Percentiles rank a stretch among this genome's conserved stretches.
Evolutionary conservation across 768 basidiomycete genomes (phyloP).

Genomic region (Lactarius vividus): DNA sequence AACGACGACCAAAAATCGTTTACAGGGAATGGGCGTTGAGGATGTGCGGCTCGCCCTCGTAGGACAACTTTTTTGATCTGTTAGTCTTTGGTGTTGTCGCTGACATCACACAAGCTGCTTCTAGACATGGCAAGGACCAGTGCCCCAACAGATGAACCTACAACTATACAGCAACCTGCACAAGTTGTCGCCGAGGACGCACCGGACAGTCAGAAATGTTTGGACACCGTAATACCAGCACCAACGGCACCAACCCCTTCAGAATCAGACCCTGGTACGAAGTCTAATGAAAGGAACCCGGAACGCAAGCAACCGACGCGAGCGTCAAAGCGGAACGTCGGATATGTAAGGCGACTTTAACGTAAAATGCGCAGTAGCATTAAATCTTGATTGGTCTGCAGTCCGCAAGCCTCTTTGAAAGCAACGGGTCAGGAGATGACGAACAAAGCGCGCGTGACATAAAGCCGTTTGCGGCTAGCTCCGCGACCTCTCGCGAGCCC

Average conservation of each 20-base stretch:
- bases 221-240: background rate
- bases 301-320: constrained; percentile 27
- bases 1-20: constrained; percentile 2
- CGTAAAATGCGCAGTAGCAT: background rate
- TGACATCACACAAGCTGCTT: constrained; percentile 20
- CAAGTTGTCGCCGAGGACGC: constrained; percentile 4
- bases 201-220: background rate
- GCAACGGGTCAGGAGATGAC: constrained; percentile 23
- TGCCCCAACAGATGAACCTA: constrained; percentile 6
- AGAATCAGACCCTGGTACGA: constrained; percentile 12
- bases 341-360: constrained; percentile 19
- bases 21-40: constrained; percentile 21
- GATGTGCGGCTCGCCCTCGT: constrained; percentile 27
- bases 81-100: background rate
- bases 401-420: constrained; percentile 19
- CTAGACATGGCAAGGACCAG: constrained; percentile 23
- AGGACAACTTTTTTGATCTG: background rate
- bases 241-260: background rate
- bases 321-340: constrained; percentile 27
- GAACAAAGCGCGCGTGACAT: constrained; percentile 1
- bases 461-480: background rate
- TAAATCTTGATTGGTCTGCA: constrained; percentile 2
- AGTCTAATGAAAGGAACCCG: constrained; percentile 12
- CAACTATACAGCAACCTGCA: constrained; percentile 3
- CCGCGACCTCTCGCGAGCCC: constrained; percentile 14